Percentiles rank a stretch among this genome's conserved stretches.
These are phyloP conservation scores for Roridomyces roridus DNA, from an alignment of 768 basidiomycete genomes.

Conservation along the genomic window DNA sequence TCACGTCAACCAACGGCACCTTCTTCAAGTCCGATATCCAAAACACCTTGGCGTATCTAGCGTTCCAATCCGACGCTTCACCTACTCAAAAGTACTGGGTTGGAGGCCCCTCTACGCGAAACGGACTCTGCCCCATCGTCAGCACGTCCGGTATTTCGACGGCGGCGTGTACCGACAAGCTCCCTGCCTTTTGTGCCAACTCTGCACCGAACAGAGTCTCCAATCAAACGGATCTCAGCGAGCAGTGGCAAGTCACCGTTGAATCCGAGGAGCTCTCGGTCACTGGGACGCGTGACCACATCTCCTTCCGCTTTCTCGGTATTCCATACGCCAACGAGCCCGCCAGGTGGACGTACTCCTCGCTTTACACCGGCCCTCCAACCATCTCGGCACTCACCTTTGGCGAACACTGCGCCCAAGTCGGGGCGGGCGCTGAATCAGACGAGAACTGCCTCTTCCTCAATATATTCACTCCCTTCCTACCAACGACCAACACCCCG, in stretches of 20 bases:
- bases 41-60: slow-evolving; percentile 10
- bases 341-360: slow-evolving; percentile 50
- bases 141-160: slow-evolving; percentile 12
- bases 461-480: slow-evolving; percentile 50
- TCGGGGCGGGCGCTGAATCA: slow-evolving; percentile 24
- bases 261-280: slow-evolving; percentile 13
- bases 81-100: slow-evolving; percentile 22
- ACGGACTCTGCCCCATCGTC: slow-evolving; percentile 11
- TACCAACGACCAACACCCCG: slow-evolving; percentile 27
- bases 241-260: slow-evolving; percentile 20
- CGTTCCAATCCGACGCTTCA: slow-evolving; percentile 13
- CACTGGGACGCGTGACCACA: slow-evolving; percentile 45
- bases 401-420: slow-evolving; percentile 40
- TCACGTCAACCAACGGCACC: slow-evolving; percentile 17
- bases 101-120: slow-evolving; percentile 8
- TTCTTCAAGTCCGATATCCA: slow-evolving; percentile 21
- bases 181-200: slow-evolving; percentile 24
- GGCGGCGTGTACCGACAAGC: slow-evolving; percentile 5
- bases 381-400: slow-evolving; percentile 37
- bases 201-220: slow-evolving; percentile 23
- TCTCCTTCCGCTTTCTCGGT: slow-evolving; percentile 58
- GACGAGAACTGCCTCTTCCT: slow-evolving; percentile 54
- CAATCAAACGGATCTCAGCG: slow-evolving; percentile 20
- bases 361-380: slow-evolving; percentile 30
- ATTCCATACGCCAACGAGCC: slow-evolving; percentile 55